These are phyloP conservation scores for Cyclocybe aegerita DNA, from an alignment of 768 basidiomycete species.

Conservation along the genomic window DNA sequence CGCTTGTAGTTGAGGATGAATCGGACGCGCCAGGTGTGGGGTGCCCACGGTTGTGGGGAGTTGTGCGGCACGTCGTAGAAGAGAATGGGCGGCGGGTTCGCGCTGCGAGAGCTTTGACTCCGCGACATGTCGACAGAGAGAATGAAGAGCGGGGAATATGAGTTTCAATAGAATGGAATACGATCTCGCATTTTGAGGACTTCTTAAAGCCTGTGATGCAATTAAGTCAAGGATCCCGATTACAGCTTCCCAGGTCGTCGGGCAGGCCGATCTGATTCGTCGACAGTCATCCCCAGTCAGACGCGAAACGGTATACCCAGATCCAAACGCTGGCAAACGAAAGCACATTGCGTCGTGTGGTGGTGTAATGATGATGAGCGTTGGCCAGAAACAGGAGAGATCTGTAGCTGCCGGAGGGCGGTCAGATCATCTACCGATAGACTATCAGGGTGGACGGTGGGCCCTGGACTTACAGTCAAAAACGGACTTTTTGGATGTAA, in stretches of 20 bases:
- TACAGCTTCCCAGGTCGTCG: constrained; percentile 18
- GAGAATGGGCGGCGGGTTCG: constrained; percentile 47
- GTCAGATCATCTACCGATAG: constrained; percentile 23
- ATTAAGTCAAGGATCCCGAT: constrained; percentile 4
- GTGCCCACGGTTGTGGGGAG: constrained; percentile 70
- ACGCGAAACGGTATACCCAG: constrained; percentile 7
- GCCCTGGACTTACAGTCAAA: constrained; percentile 17
- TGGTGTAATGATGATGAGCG: constrained; percentile 23
- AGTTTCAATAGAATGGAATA: neutral
- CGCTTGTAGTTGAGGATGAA: constrained; percentile 79
- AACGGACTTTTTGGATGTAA: constrained; percentile 15
- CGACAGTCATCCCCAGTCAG: constrained; percentile 22
- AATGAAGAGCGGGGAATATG: constrained; percentile 1
- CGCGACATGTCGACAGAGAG: constrained; percentile 21
- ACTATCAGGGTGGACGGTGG: constrained; percentile 9
- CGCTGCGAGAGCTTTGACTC: constrained; percentile 13
- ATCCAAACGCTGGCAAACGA: constrained; percentile 12
- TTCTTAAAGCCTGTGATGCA: constrained; percentile 11
- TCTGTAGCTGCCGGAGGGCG: constrained; percentile 18
- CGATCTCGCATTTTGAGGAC: constrained; percentile 1
- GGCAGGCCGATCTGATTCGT: constrained; percentile 18
- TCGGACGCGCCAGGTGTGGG: constrained; percentile 73
- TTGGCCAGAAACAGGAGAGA: constrained; percentile 25
- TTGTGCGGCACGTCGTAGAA: constrained; percentile 68
- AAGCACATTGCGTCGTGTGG: constrained; percentile 11